A percentile compares a stretch with the other conserved stretches of the same genome.
Evolutionary conservation across 2,329 filamentous ascomycete species (phyloP).

Genomic region (Ascochyta fabae): DNA sequence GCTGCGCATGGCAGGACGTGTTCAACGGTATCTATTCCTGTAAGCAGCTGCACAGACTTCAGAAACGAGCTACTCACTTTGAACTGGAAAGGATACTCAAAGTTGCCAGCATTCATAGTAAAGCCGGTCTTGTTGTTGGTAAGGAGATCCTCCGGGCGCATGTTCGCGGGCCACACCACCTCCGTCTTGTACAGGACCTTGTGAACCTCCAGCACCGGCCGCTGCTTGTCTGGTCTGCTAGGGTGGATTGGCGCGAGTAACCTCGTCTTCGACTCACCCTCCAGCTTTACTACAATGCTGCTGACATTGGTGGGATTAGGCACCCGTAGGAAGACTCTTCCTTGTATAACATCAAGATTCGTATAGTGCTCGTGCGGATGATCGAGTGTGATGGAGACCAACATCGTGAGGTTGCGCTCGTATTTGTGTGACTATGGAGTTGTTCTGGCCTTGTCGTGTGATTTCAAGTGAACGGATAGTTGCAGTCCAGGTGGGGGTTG

Average conservation of each 20-base stretch:
- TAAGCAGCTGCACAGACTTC: not conserved
- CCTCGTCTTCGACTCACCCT: conserved; percentile 77
- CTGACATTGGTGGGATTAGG: conserved; percentile 55
- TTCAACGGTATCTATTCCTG: conserved; percentile 65
- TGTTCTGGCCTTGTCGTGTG: conserved; percentile 10
- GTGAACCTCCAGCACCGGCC: conserved; percentile 58
- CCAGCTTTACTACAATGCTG: conserved; percentile 77
- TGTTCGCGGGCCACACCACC: conserved; percentile 72
- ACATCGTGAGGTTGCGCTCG: conserved; percentile 27
- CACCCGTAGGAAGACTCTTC: conserved; percentile 57
- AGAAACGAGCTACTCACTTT: conserved; percentile 62
- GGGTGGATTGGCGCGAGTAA: conserved; percentile 60
- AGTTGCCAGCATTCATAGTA: conserved; percentile 70
- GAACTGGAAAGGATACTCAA: conserved; percentile 80
- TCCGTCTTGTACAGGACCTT: conserved; percentile 76
- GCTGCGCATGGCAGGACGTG: conserved; percentile 64
- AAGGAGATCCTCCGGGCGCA: conserved; percentile 47
- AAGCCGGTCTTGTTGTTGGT: conserved; percentile 55
- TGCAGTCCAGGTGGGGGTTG: conserved; percentile 22
- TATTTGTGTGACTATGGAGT: conserved; percentile 3
- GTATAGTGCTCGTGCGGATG: conserved; percentile 74
- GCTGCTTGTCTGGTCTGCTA: conserved; percentile 51
- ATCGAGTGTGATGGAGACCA: conserved; percentile 70
- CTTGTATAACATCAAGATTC: conserved; percentile 76
- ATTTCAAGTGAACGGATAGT: conserved; percentile 24